Evolutionary conservation across 31 red algal genomes (phyloP).

Genomic region (Bonnemaisonia californica): DNA sequence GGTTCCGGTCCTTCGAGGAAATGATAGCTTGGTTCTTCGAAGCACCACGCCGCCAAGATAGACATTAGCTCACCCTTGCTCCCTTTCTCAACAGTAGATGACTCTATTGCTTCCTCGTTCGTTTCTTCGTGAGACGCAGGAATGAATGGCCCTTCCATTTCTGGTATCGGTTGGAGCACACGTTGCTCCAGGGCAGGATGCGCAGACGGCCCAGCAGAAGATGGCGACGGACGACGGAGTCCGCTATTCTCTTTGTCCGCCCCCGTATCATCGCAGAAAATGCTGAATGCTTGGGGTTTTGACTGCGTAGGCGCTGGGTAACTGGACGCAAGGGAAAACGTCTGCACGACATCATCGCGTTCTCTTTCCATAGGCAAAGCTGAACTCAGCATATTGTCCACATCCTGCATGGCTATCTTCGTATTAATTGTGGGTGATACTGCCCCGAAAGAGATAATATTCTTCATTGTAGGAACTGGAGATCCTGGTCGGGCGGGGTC

Average conservation of each 20-base stretch:
- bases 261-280: conserved; percentile 9
- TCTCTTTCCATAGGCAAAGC: conserved; percentile 55
- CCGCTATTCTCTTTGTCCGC: conserved; percentile 38
- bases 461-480: conserved; percentile 2
- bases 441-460: neutral
- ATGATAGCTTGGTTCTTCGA: conserved; percentile 10
- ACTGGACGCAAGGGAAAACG: neutral
- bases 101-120: neutral
- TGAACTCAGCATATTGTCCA: conserved; percentile 75
- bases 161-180: conserved; percentile 20
- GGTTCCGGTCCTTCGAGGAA: conserved; percentile 27
- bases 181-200: conserved; percentile 5
- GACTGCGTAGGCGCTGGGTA: neutral
- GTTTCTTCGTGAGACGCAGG: neutral
- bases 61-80: neutral
- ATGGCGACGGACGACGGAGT: neutral
- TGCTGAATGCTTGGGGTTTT: conserved; percentile 18
- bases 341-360: neutral
- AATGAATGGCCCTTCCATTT: conserved; percentile 27
- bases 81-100: neutral
- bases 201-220: neutral
- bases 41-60: conserved; percentile 27
- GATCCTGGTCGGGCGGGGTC: conserved; percentile 27
- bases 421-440: conserved; percentile 79
- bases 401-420: conserved; percentile 65